phyloP scores from a whole-genome alignment of 1,284 basidiomycete species.

The Pseudomicrostroma phylloplanum region DNA sequence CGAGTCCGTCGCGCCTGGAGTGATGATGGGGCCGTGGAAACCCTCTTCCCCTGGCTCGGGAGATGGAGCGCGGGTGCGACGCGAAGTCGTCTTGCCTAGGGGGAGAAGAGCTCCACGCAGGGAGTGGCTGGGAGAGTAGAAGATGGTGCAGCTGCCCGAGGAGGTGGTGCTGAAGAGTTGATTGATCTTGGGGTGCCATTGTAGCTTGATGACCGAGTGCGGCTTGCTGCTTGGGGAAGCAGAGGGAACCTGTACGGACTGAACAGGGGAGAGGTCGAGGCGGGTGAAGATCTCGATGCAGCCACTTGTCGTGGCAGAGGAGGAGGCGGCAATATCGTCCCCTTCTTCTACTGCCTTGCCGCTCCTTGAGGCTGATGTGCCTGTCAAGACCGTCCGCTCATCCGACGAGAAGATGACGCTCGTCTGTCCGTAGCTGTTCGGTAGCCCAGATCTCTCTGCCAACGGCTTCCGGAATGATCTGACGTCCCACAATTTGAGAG shows the following conservation, averaged over 20 bases:
- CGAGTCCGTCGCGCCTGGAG: conserved; percentile 48
- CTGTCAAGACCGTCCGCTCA: conserved; percentile 76
- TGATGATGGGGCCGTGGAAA: conserved; percentile 21
- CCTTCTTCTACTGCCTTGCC: not conserved
- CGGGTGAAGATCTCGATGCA: conserved; percentile 21
- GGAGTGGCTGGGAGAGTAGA: conserved; percentile 81
- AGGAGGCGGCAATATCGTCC: not conserved
- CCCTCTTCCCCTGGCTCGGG: conserved; percentile 50
- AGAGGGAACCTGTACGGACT: conserved; percentile 3
- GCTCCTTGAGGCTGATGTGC: conserved; percentile 46
- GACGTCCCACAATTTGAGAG: conserved; percentile 91
- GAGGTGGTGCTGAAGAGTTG: conserved; percentile 39
- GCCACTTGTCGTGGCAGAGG: conserved; percentile 15
- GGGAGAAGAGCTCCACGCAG: conserved; percentile 84
- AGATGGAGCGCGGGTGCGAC: conserved; percentile 24
- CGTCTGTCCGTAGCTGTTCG: conserved; percentile 79
- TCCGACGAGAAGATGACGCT: conserved; percentile 90
- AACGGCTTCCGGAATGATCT: conserved; percentile 80
- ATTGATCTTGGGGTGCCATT: conserved; percentile 32
- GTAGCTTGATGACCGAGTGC: conserved; percentile 19
- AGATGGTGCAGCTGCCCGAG: conserved; percentile 71
- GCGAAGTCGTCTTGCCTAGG: conserved; percentile 54
- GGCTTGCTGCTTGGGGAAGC: not conserved
- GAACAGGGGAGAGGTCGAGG: conserved; percentile 15
- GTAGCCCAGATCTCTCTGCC: conserved; percentile 59